phyloP scores from a whole-genome alignment of 139 green algal species.

The Micractinium sp. region DNA sequence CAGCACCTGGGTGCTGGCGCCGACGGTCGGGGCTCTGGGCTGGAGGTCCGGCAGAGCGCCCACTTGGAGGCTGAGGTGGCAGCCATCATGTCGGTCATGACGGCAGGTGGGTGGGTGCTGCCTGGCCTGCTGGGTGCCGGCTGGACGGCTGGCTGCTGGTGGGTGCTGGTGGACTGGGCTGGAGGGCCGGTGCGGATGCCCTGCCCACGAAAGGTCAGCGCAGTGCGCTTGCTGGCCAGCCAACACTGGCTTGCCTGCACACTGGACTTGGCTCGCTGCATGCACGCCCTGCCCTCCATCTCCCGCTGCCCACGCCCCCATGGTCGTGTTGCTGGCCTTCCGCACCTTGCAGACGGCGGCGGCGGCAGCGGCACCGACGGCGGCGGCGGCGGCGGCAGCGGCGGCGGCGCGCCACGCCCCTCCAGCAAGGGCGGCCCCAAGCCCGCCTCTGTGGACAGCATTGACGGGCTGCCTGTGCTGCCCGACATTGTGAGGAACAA shows the following conservation, averaged over 20 bases:
- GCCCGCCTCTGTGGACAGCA: not conserved
- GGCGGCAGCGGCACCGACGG: not conserved
- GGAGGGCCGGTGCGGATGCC: too few relatives aligned
- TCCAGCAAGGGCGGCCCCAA: not conserved
- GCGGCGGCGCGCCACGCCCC: too few relatives aligned
- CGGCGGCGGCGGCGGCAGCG: not conserved
- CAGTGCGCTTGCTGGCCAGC: not conserved
- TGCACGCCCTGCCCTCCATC: not conserved
- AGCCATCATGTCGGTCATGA: not conserved
- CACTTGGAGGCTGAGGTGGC: not conserved
- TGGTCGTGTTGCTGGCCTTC: not conserved
- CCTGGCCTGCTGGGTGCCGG: not conserved
- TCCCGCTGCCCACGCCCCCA: not conserved
- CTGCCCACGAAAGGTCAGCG: not conserved
- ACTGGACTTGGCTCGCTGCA: too few relatives aligned
- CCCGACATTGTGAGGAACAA: conserved; percentile 24
- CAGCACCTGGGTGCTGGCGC: not conserved
- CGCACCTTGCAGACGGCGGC: not conserved
- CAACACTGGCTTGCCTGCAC: too few relatives aligned
- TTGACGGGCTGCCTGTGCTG: conserved; percentile 11
- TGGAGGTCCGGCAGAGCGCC: not conserved
- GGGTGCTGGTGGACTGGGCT: not conserved
- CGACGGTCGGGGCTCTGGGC: not conserved
- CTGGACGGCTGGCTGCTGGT: not conserved
- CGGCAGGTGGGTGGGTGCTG: not conserved